Evolutionary conservation across 1,139 yeast genomes (phyloP), one percentile per base, ranked within the genome.

Genomic region (Keqinozyma sinolaborantium): DNA sequence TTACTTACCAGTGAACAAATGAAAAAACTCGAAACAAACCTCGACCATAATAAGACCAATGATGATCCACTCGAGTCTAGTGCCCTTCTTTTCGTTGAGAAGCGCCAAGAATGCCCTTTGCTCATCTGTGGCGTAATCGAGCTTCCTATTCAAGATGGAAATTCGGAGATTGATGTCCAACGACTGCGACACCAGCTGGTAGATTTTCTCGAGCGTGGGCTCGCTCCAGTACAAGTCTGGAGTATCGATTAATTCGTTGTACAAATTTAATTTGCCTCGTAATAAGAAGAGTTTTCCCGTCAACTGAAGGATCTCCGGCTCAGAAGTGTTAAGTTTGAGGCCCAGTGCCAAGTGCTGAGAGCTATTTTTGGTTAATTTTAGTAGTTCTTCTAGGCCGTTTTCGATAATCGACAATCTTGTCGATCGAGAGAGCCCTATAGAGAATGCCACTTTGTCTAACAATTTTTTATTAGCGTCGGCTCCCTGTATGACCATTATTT

Each of bases 201-300:
- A 88, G 12, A 87, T 76, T 33, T 70, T 70, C 50, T 88, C 97
- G 33, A 88, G 63, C 23, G 79, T 77, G 1, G 96, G 95, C 47
- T 87, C 96, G 32, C 87, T 77, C 97, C 97, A 88, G 56, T 87
- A 88, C 29, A 87, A 58, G 53, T 88, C 97, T 0, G 97, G 97
- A 0, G 95, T 86, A 47, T 88, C 97, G 26, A 86, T 86, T 34
- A 88, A 69, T 49, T 88, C 95, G n/a, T 92, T 82, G 53, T 88
- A 86, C 28, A 88, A 59, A 47, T 88, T 88, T 40, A 88, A 67
- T 45, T 83, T 83, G 1, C 95, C 96, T 36, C 97, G 64, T 14
- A 88, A 64, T 29, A 83, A 63, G 36, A 88, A 74, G 19, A 88
- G 63, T 35, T 79, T 67, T 0, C 96, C 96, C 0, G 95, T 86